Evolutionary conservation across 2,329 filamentous ascomycete species (phyloP), one percentile per base, ranked within the genome.

Genomic region (Arthroderma sp.): DNA sequence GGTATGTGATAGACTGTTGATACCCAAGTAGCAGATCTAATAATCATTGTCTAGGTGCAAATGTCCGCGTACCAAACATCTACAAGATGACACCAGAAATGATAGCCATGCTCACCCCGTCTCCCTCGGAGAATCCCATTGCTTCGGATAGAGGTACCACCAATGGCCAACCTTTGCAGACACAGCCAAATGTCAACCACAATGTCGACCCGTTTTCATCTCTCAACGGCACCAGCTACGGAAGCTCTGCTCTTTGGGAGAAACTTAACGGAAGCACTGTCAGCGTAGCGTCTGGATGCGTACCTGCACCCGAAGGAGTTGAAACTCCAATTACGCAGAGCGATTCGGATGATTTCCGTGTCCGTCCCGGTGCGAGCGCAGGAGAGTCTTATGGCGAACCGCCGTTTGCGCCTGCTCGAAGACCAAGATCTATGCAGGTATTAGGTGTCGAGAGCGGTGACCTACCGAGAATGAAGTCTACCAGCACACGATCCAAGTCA

Each of bases 61-160:
- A 84, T 63, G 79, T 97, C 56, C 84, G 87, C 57, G 83, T 93
- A 8, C 81, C 84, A 25, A 95, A 94, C 66, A 87, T 96, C 61
- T 98, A 95, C 74, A 89, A 84, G 68, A 74, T 86, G 64, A 88
- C 80, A 15, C 74, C 79, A 21, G 84, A 87, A 61, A 79, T 87
- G 71, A 71, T 80, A 56, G 73, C 75, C 25, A 70, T 78, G 53
- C 70, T 82, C 39, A 68, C 71, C 37, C 63, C 68, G 2, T 60
- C 68, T n/a, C 63, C 66, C 15, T 64, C 67, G 4, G 70, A 73
- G 23, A 60, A 61, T 5, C 61, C 67, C 28, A 43, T 64, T 2
- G 59, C 62, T 13, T 61, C 67, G 15, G 73, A 75, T 17, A 73
- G 69, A 55, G 59, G 61, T 1, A 55, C 61, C 35, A 59, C 67